phyloP scores from a whole-genome alignment of 805 yeast genomes.

The Zygotorulaspora chibaensis region DNA sequence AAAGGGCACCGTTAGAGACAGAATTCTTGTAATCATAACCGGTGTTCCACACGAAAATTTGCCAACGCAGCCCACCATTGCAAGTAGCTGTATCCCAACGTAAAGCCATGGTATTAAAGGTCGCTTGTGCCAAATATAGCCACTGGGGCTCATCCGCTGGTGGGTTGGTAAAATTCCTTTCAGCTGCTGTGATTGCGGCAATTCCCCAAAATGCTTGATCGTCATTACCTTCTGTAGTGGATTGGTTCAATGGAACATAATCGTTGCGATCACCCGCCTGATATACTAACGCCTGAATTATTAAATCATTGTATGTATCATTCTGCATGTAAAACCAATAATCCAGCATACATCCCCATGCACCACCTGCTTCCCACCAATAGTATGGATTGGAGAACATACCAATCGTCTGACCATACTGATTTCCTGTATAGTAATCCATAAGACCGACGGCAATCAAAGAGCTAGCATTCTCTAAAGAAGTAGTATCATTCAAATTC shows the following conservation, averaged over 20 bases:
- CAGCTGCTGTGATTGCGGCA: conserved; percentile 89
- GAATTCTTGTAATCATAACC: conserved; percentile 93
- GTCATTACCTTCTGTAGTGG: conserved; percentile 93
- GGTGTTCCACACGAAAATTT: conserved; percentile 87
- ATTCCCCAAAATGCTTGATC: conserved; percentile 98
- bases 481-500: conserved; percentile 30
- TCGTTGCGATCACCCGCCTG: conserved; percentile 74
- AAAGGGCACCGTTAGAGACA: conserved; percentile 84
- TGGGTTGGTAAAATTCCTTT: conserved; percentile 76
- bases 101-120: conserved; percentile 81
- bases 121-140: conserved; percentile 82
- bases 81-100: conserved; percentile 80
- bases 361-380: conserved; percentile 99
- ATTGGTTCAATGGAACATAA: conserved; percentile 83
- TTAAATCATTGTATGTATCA: conserved; percentile 54
- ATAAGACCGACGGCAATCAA: conserved; percentile 65
- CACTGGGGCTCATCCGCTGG: conserved; percentile 57
- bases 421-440: conserved; percentile 72
- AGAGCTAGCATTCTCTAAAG: conserved; percentile 48
- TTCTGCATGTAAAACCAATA: conserved; percentile 69
- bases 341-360: conserved; percentile 84
- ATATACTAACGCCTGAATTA: conserved; percentile 59
- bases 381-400: conserved; percentile 87
- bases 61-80: conserved; percentile 94
- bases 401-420: conserved; percentile 75